Evolutionary conservation across 2,329 filamentous ascomycete genomes (phyloP).

Genomic region (Trichophyton schoenleinii): DNA sequence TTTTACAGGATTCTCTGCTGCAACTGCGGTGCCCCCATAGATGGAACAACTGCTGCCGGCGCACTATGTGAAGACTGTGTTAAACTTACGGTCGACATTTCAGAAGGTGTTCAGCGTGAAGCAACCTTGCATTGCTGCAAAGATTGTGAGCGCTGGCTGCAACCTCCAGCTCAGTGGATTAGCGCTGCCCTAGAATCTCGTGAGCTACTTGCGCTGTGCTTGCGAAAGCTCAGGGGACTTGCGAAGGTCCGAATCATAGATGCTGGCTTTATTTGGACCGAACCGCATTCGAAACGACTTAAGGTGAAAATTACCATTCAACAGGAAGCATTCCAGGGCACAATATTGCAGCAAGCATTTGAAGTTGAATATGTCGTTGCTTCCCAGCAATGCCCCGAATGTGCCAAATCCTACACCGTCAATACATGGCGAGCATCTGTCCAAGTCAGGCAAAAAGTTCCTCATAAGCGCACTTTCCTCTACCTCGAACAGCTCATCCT

Average conservation of each 20-base stretch:
- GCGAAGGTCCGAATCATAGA: slow-evolving; percentile 90
- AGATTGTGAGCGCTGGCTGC: slow-evolving; percentile 89
- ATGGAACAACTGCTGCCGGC: slow-evolving; percentile 73
- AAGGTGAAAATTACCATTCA: slow-evolving; percentile 95
- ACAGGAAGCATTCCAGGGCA: slow-evolving; percentile 51
- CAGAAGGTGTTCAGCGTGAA: slow-evolving; percentile 79
- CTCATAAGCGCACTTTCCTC: slow-evolving; percentile 78
- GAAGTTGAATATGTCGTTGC: slow-evolving; percentile 87
- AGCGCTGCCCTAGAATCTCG: slow-evolving; percentile 74
- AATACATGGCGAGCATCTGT: slow-evolving; percentile 91
- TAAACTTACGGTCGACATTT: slow-evolving; percentile 88
- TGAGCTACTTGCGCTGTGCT: slow-evolving; percentile 81
- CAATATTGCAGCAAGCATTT: slow-evolving; percentile 79
- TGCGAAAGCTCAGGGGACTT: slow-evolving; percentile 75
- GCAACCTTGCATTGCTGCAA: slow-evolving; percentile 80
- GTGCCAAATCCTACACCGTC: slow-evolving; percentile 87
- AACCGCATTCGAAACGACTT: slow-evolving; percentile 83
- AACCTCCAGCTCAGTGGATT: slow-evolving; percentile 77
- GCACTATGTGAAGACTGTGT: slow-evolving; percentile 94
- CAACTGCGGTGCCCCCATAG: slow-evolving; percentile 92
- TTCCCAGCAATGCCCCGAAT: slow-evolving; percentile 88
- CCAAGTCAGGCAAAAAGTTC: slow-evolving; percentile 92
- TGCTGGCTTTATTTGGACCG: slow-evolving; percentile 94
- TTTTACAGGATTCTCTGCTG: slow-evolving; percentile 73
- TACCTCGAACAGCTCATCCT: slow-evolving; percentile 89